These are phyloP conservation scores for Ganoderma sinense DNA, from an alignment of 1,284 basidiomycete genomes.

Conservation along the genomic window DNA sequence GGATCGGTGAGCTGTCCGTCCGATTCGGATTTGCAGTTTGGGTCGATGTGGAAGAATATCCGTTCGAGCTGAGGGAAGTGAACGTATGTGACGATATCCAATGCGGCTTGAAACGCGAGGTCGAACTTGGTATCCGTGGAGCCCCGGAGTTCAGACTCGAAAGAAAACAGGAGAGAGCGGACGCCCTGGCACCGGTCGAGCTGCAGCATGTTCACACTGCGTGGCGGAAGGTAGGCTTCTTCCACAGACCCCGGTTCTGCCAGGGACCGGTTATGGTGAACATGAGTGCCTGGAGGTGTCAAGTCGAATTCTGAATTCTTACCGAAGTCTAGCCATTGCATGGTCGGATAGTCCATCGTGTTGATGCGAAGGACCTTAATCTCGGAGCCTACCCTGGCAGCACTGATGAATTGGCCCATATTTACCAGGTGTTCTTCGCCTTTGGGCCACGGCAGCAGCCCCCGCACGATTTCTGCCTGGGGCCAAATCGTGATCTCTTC, in stretches of 20 bases:
- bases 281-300: background rate
- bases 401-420: background rate
- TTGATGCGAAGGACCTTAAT: background rate
- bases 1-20: background rate
- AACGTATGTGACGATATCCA: background rate
- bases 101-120: background rate
- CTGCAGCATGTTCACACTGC: background rate
- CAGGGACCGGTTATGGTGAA: background rate
- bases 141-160: background rate
- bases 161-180: background rate
- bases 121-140: background rate
- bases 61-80: background rate
- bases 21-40: background rate
- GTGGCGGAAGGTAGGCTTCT: background rate
- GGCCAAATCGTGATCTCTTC: background rate
- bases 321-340: background rate
- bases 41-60: background rate
- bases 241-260: background rate
- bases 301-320: background rate
- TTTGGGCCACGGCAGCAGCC: background rate
- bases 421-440: background rate
- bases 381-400: background rate
- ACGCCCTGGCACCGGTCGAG: background rate
- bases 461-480: background rate
- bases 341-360: background rate